phyloP scores from a whole-genome alignment of 2,329 filamentous ascomycete genomes.

The Didymella glomerata region DNA sequence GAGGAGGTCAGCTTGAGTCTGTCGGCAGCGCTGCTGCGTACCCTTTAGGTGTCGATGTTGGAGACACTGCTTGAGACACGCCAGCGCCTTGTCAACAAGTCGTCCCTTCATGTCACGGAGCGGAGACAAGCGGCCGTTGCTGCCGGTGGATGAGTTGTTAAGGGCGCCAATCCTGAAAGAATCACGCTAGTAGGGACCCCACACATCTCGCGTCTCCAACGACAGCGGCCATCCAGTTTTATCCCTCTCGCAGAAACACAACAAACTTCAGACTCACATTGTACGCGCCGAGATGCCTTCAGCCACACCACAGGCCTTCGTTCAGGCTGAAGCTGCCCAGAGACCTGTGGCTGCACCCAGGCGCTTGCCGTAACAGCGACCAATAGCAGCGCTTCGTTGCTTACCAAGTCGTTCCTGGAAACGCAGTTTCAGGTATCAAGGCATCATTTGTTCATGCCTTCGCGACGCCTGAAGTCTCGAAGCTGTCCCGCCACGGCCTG shows the following conservation, averaged over 20 bases:
- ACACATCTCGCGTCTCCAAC: constrained; percentile 36
- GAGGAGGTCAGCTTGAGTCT: constrained; percentile 1
- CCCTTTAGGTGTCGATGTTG: not conserved
- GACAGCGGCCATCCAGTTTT: constrained; percentile 42
- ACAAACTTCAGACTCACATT: constrained; percentile 21
- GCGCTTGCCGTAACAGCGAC: constrained; percentile 30
- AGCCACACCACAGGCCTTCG: constrained; percentile 35
- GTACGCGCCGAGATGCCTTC: constrained; percentile 26
- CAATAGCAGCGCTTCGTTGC: constrained; percentile 35
- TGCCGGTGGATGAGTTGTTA: constrained; percentile 19
- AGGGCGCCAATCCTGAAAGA: constrained; percentile 2
- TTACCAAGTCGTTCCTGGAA: constrained; percentile 26
- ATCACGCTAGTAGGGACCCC: constrained; percentile 8
- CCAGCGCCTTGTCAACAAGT: constrained; percentile 22
- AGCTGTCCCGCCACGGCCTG: constrained; percentile 44
- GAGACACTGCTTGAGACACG: constrained; percentile 15
- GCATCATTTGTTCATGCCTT: constrained; percentile 38
- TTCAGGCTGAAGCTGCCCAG: constrained; percentile 18
- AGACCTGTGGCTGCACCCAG: constrained; percentile 36
- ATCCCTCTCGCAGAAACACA: constrained; percentile 44
- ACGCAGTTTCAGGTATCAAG: constrained; percentile 25
- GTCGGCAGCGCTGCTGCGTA: not conserved
- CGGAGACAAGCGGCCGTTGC: constrained; percentile 17
- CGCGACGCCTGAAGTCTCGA: constrained; percentile 48
- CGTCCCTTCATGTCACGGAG: constrained; percentile 19